phyloP scores from a whole-genome alignment of 768 basidiomycete genomes.

The Mycena metata region DNA sequence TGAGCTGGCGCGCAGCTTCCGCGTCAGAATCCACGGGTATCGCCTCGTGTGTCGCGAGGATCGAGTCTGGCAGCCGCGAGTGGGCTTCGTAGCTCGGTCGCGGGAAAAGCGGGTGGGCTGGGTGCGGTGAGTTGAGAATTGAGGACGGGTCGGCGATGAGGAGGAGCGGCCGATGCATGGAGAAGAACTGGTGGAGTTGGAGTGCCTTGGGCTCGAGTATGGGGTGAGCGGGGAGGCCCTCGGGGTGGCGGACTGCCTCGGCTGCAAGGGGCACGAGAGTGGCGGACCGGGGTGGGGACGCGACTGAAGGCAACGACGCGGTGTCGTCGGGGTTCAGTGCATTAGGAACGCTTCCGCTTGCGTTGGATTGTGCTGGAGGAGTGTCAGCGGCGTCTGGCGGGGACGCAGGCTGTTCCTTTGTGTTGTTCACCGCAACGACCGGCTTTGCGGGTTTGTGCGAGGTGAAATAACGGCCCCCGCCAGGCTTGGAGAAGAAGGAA shows the following conservation, averaged over 20 bases:
- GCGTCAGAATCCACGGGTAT: conserved; percentile 79
- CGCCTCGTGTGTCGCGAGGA: conserved; percentile 51
- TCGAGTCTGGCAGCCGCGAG: conserved; percentile 40
- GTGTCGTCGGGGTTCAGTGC: conserved; percentile 5
- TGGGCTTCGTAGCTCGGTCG: conserved; percentile 41
- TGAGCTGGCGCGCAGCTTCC: conserved; percentile 85
- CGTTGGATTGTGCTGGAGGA: not conserved
- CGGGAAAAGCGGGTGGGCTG: conserved; percentile 44
- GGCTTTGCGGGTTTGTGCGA: conserved; percentile 77
- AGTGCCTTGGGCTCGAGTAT: conserved; percentile 75
- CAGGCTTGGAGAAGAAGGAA: conserved; percentile 84
- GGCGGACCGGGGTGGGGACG: conserved; percentile 37
- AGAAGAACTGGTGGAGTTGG: conserved; percentile 88
- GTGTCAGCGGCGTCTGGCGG: conserved; percentile 39
- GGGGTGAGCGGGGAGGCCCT: conserved; percentile 59
- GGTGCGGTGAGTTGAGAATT: conserved; percentile 57
- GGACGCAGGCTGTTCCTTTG: conserved; percentile 46
- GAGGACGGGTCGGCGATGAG: conserved; percentile 73
- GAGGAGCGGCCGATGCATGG: conserved; percentile 83
- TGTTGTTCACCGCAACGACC: conserved; percentile 49
- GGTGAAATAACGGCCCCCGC: conserved; percentile 81
- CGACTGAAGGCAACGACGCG: conserved; percentile 21
- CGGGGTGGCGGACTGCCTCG: conserved; percentile 32
- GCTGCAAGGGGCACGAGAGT: conserved; percentile 28
- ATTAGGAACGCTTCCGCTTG: conserved; percentile 14